These are phyloP conservation scores for Aspergillus udagawae DNA, from an alignment of 2,329 filamentous ascomycete genomes.

Conservation along the genomic window DNA sequence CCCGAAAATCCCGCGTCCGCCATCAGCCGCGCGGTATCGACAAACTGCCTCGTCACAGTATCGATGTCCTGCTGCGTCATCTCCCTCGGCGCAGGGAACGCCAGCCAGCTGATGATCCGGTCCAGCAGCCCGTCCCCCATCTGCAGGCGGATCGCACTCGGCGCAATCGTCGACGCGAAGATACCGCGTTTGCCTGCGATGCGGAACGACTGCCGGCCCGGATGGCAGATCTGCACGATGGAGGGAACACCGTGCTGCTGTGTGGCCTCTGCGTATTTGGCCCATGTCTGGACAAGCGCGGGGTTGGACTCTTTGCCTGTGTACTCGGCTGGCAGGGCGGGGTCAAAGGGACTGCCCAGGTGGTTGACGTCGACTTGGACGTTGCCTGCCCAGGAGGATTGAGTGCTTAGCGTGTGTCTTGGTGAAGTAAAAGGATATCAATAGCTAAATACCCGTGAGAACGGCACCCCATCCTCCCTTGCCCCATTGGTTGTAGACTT, in stretches of 20 bases:
- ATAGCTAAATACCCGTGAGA: constrained; percentile 33
- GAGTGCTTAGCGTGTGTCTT: not conserved
- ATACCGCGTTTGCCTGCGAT: constrained; percentile 36
- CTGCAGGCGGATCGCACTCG: constrained; percentile 37
- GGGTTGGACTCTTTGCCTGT: constrained; percentile 15
- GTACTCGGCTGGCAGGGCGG: constrained; percentile 25
- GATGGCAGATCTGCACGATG: constrained; percentile 45
- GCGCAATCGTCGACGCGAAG: constrained; percentile 32
- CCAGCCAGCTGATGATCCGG: constrained; percentile 22
- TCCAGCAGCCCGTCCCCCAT: constrained; percentile 38
- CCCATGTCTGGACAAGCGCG: constrained; percentile 22
- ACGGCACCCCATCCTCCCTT: constrained; percentile 40
- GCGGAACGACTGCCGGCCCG: constrained; percentile 42
- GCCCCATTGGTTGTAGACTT: constrained; percentile 52
- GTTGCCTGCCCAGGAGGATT: constrained; percentile 23
- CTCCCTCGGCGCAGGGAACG: constrained; percentile 51
- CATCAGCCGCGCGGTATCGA: constrained; percentile 48
- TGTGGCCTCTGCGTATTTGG: constrained; percentile 24
- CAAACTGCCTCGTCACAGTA: constrained; percentile 51
- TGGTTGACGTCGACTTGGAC: constrained; percentile 45
- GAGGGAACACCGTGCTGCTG: constrained; percentile 40
- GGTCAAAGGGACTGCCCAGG: constrained; percentile 31
- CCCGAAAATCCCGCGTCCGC: constrained; percentile 52
- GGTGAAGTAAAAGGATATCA: not conserved
- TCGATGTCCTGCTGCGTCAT: constrained; percentile 55